Evolutionary conservation across 2,329 filamentous ascomycete species (phyloP), one percentile per base, ranked within the genome.

Genomic region (Botryotinia calthae): DNA sequence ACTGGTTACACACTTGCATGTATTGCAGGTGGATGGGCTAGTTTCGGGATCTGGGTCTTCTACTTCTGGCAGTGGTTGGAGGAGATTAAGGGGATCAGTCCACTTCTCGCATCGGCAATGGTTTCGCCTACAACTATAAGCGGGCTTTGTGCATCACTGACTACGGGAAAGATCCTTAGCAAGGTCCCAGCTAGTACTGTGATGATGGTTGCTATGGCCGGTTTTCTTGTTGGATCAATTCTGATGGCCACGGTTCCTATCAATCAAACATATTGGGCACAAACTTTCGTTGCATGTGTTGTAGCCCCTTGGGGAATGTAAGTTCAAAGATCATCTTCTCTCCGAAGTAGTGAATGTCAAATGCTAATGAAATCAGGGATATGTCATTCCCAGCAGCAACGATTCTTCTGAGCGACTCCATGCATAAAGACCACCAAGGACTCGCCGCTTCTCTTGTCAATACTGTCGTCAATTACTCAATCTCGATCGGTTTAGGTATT

Each of bases 231-330:
- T 12, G 84, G 84, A 8, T 81, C 78, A 20, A 74, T 78, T 6
- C 70, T 79, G 25, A 64, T 78, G 7, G 76, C 76, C 14, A 78
- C 77, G 0, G 65, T 65, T 12, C 78, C 78, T 1, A 70, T 78
- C 7, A 31, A 72, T 4, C 78, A 79, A 48, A 85, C 82, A 0
- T 93, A 92, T 81, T 93, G 90, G 90, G 83, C 83, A 28, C 87
- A 90, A 74, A 84, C 86, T 0, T 92, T 93, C 77, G 84, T 90
- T 16, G 84, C 84, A 4, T 83, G 88, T 7, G 37, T 91, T 4
- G 77, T 92, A 63, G 88, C 87, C 80, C 82, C 83, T 4, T 79
- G 83, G 78, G 85, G 84, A 54, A 85, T 85, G 73, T 72, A 72
- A 65, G 72, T 62, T 28, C 9, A 31, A 67, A 28, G 1, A 25